Base-by-base conservation (phyloP, 495 filamentous ascomycete species). In the Penicillium steckii region DNA sequence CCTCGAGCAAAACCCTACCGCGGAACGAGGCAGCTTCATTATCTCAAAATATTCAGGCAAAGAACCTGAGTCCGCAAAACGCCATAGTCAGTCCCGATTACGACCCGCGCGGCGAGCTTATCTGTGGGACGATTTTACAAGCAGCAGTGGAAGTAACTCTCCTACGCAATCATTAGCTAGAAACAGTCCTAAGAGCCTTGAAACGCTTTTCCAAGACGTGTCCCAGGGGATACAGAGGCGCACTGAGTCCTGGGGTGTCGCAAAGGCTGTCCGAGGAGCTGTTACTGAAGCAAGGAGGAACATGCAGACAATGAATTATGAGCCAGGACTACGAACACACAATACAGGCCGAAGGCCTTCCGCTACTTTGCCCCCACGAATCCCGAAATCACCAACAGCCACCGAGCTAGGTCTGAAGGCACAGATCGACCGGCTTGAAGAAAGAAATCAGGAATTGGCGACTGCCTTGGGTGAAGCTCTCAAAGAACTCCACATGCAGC, bases 191-290 rank as follows among this genome's bases (percentile, higher is more conserved):
- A 84, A 61, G 77, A 80, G 50, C 4, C 75, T 97, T 13, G 93
- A 97, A 66, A 73, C 80, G 0, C 65, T 98, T 1, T 76, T 98
- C 27, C 89, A 93, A 59, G 90, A 91, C 32, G 91, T 94, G 10
- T 91, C 93, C 4, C 86, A 87, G 59, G 85, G 85, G 32, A 84
- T 97, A 13, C 83, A 95, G 47, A 84, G 88, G 42, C 83, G 86
- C 8, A 85, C 92, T 33, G 92, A 96, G 62, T 82, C 85, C 49
- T 89, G 93, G 68, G 91, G 93, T 3, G 86, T 97, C 25, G 91
- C 91, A 55, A 90, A 91, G 68, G 91, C 90, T 9, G 87, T 98
- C 9, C 85, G 92, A 17, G 91, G 93, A 52, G 93, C 94, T 4
- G 83, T 96, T 48, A 89, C 80, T 12, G 91, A 97, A 72, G 88